Conservation (phyloP, 805 yeast genomes). For the Hanseniaspora taiwanica region DNA sequence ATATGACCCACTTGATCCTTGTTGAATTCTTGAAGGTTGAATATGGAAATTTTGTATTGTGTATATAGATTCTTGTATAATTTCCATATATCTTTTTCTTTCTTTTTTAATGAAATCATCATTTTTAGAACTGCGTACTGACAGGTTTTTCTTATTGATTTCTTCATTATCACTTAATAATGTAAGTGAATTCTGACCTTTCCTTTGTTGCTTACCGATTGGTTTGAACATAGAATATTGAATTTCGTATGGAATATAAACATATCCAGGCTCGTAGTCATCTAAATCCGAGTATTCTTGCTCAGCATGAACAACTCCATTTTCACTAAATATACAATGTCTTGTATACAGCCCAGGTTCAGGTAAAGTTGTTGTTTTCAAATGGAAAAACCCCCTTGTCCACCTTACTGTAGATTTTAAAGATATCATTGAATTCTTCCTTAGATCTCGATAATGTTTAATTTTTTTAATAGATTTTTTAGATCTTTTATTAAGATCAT, state of each 20-base stretch:
- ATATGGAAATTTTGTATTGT: constrained; percentile 34
- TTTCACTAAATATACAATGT: too few relatives aligned
- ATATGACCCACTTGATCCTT: constrained; percentile 63
- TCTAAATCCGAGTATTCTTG: constrained; percentile 4
- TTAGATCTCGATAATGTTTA: not conserved
- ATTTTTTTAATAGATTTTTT: not conserved
- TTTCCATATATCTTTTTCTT: constrained; percentile 10
- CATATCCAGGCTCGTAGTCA: not conserved
- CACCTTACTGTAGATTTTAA: not conserved
- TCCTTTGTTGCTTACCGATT: constrained; percentile 13
- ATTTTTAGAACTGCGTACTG: not conserved
- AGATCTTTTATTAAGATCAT: not conserved
- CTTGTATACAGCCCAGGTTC: constrained; percentile 1
- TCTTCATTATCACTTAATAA: constrained; percentile 8
- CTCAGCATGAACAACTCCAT: constrained; percentile 5
- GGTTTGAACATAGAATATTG: constrained; percentile 42
- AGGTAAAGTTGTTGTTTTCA: not conserved
- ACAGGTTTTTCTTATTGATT: too few relatives aligned
- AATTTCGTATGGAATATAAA: constrained; percentile 27
- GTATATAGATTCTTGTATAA: constrained; percentile 31
- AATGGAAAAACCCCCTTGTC: not conserved
- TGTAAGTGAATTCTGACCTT: too few relatives aligned
- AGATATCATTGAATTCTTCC: not conserved
- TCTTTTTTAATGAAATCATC: constrained; percentile 2
- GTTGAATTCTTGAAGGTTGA: constrained; percentile 39